Base-by-base conservation (phyloP, 768 basidiomycete genomes). In the Amanita rubescens region DNA sequence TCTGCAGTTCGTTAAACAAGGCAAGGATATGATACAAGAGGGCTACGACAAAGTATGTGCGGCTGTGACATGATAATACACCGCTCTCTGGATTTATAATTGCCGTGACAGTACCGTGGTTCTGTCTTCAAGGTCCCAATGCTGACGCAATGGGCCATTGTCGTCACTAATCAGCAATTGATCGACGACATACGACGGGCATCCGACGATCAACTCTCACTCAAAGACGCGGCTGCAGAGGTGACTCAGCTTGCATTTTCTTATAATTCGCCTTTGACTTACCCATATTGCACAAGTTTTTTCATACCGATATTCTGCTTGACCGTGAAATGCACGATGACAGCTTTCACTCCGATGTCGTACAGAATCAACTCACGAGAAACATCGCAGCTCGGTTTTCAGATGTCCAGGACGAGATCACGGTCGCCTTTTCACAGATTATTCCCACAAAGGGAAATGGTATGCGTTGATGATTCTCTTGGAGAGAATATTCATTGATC, bases 111-210 rank as follows among this genome's bases (percentile, higher is more conserved):
- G 67, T 63, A 62, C 53, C 60, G 57, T 17, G 59, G 60, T 33
- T 54, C 57, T 30, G 49, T 64, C 7, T 81, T 78, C 64, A 75
- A 73, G 60, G 63, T 80, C 4, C 64, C 78, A 0, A 64, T 65
- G 44, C 58, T 76, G 35, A 66, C 73, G 33, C 63, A 67, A 43
- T 81, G 80, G 79, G 51, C 71, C 6, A 67, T 79, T 17, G 61
- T 80, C 9, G 63, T 75, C 24, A 67, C 71, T 6, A 71, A 75
- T 0, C 63, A 63, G 0, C 54, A 64, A 22, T 65, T 68, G 34
- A 63, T 77, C n/a, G 74, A 78, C 4, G 75, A 78, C 43, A 58
- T 81, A 20, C 70, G 73, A 43, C 73, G 65, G 53, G 72, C 73
- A 17, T 67, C 72, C 5, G 77, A 78, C 50, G 67, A 75, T 17